Base-by-base conservation (phyloP, 495 filamentous ascomycete species). In the Penicillium cosmopolitanum region DNA sequence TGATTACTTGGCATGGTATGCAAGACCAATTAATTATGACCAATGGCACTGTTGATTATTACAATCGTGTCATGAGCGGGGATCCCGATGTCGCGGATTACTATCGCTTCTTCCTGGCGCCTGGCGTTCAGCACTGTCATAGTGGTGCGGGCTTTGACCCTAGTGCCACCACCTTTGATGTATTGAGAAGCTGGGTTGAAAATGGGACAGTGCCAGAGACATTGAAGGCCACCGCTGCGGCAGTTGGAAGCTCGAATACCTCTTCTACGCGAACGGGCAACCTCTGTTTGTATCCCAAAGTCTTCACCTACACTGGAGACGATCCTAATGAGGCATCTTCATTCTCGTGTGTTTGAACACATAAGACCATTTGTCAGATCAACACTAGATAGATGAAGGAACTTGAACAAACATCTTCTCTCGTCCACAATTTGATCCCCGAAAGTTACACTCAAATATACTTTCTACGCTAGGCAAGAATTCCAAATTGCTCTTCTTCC, bases 1-100 rank as follows among this genome's bases (percentile, higher is more conserved):
- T 82, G 50, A 52, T 81, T 21, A 71, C 67, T n/a, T 81, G 66
- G 54, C 77, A 80, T 51, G 77, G 77, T 12, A 40, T 66, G 35
- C 52, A 56, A 12, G 36, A 38, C 15, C 36, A 38, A 38, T 13
- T 38, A 0, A 38, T 38, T 1, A 38, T 38, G 36, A 4, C 36
- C 5, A 38, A 38, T 9, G 42, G 42, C 16, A 46, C 42, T 3
- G 42, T 15, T 9, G 31, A 51, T 52, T 76, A 66, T 64, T 72
- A 69, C 66, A 69, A 62, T 48, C 51, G 56, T 31, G 72, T 62
- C 54, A 51, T 34, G 56, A 68, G 61, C 40, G 53, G 13, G 19
- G 52, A 56, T 43, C 59, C 65, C 2, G 5, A 62, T 33, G 34
- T 66, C 4, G 31, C 48, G 9, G 51, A 56, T 25, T 66, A 57